Percentiles rank a stretch among this genome's conserved stretches.
Evolutionary conservation across 768 basidiomycete species (phyloP).

Genomic region (Paxillus rubicundulus): DNA sequence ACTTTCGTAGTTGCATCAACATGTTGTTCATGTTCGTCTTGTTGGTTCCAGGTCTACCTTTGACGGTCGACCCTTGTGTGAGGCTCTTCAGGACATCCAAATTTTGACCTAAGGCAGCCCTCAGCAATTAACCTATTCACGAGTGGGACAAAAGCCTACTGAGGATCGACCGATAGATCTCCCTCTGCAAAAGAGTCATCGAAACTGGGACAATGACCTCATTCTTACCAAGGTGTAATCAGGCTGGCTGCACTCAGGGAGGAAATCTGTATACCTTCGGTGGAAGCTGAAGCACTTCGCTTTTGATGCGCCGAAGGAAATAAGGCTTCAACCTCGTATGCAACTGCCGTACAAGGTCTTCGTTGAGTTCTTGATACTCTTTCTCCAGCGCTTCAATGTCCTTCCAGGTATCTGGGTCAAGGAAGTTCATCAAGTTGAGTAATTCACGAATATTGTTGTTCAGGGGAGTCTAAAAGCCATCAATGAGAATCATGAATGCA

Average conservation of each 20-base stretch:
- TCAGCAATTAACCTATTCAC: slow-evolving; percentile 15
- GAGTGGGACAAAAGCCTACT: slow-evolving; percentile 42
- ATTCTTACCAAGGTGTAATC: slow-evolving; percentile 47
- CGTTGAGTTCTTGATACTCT: slow-evolving; percentile 73
- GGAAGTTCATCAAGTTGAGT: slow-evolving; percentile 96
- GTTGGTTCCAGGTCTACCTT: slow-evolving; percentile 26
- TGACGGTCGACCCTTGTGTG: slow-evolving; percentile 41
- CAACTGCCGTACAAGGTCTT: slow-evolving; percentile 76
- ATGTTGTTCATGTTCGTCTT: slow-evolving; percentile 75
- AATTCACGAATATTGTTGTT: slow-evolving; percentile 97
- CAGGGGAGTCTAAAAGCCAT: slow-evolving; percentile 66
- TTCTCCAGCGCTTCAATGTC: slow-evolving; percentile 73
- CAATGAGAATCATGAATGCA: neutral
- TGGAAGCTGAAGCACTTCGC: slow-evolving; percentile 88
- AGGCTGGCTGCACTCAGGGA: neutral
- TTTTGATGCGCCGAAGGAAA: slow-evolving; percentile 91
- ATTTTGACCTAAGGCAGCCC: slow-evolving; percentile 58
- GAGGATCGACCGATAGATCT: slow-evolving; percentile 83
- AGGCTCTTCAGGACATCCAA: slow-evolving; percentile 62
- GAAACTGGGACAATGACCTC: slow-evolving; percentile 91
- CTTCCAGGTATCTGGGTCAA: slow-evolving; percentile 73
- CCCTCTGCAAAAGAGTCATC: slow-evolving; percentile 82
- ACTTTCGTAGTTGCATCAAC: slow-evolving; percentile 88
- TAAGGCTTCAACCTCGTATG: slow-evolving; percentile 82
- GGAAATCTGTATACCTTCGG: slow-evolving; percentile 62